A percentile compares a stretch with the other conserved stretches of the same genome.
These are phyloP conservation scores for Avena sativa DNA, from an alignment of 176 grass and related monocot species.

Conservation along the genomic window DNA sequence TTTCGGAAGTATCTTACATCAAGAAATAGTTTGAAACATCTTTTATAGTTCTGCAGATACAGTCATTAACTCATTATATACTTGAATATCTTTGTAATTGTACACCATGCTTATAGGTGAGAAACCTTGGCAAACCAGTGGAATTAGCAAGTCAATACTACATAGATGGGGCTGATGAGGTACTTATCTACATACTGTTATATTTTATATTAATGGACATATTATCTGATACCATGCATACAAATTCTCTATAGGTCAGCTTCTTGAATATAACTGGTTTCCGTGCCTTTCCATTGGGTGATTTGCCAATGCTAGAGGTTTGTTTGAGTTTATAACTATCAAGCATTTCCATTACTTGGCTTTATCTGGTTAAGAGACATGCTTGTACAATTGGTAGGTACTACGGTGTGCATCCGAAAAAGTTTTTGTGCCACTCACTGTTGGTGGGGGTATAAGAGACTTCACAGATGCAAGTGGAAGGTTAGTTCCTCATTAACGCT, in stretches of 20 bases:
- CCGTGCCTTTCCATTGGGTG: conserved; percentile 94
- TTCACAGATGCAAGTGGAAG: conserved; percentile 97
- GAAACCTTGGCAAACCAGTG: conserved; percentile 98
- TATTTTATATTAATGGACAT: conserved; percentile 20
- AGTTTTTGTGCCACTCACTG: conserved; percentile 98
- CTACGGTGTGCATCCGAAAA: conserved; percentile 86
- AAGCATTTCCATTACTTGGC: background rate
- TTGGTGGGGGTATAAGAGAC: conserved; percentile 98
- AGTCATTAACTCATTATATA: background rate
- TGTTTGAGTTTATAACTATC: conserved; percentile 39
- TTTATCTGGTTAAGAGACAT: conserved; percentile 41
- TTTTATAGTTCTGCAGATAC: conserved; percentile 18
- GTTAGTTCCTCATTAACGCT: conserved; percentile 42
- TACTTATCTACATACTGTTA: conserved; percentile 39
- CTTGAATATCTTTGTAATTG: conserved; percentile 34
- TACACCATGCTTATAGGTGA: conserved; percentile 60
- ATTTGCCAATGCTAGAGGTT: conserved; percentile 99
- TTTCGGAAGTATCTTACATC: conserved; percentile 14
- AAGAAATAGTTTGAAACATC: conserved; percentile 5
- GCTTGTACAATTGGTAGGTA: conserved; percentile 58
- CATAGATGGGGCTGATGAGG: conserved; percentile 96
- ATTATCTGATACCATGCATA: conserved; percentile 44
- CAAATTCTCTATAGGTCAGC: conserved; percentile 67
- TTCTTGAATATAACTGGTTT: conserved; percentile 99
- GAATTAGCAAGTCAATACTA: conserved; percentile 98